Evolutionary conservation across 2,329 filamentous ascomycete genomes (phyloP).

Genomic region (Capronia coronata): DNA sequence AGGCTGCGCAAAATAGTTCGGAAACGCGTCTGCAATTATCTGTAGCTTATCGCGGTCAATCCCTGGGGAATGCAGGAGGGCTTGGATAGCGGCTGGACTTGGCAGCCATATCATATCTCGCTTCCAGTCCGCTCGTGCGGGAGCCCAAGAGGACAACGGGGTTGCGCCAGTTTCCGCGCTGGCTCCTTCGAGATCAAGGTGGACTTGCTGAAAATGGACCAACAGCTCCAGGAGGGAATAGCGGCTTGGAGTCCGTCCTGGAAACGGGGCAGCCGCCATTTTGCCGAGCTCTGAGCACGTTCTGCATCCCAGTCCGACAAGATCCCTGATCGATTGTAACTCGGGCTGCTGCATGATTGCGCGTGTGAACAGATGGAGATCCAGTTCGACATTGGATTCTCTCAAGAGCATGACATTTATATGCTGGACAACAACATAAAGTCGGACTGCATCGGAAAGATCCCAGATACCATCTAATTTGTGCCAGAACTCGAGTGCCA

Average conservation of each 20-base stretch:
- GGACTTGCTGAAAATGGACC: slow-evolving; percentile 36
- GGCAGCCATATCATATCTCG: slow-evolving; percentile 57
- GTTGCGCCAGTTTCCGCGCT: not conserved
- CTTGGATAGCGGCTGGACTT: slow-evolving; percentile 42
- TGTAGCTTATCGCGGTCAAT: slow-evolving; percentile 53
- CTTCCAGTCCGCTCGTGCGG: slow-evolving; percentile 48
- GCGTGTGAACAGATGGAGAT: slow-evolving; percentile 55
- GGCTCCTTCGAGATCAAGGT: slow-evolving; percentile 31
- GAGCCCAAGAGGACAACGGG: slow-evolving; percentile 9
- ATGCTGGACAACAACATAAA: slow-evolving; percentile 60
- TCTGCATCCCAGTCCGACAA: slow-evolving; percentile 52
- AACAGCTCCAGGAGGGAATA: slow-evolving; percentile 31
- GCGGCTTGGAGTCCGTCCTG: not conserved
- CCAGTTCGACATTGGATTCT: slow-evolving; percentile 52
- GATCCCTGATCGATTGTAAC: slow-evolving; percentile 51
- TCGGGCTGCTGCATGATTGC: slow-evolving; percentile 51
- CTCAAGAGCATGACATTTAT: slow-evolving; percentile 52
- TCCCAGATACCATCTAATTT: slow-evolving; percentile 54
- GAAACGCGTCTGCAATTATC: slow-evolving; percentile 48
- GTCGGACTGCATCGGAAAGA: slow-evolving; percentile 55
- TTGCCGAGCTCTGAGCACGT: slow-evolving; percentile 37
- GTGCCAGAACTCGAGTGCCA: slow-evolving; percentile 59
- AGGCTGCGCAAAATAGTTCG: slow-evolving; percentile 35
- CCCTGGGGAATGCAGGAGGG: slow-evolving; percentile 46
- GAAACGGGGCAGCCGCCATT: slow-evolving; percentile 4